Evolutionary conservation across 768 basidiomycete genomes (phyloP).

Genomic region (Dictyophora rubrovolvata): DNA sequence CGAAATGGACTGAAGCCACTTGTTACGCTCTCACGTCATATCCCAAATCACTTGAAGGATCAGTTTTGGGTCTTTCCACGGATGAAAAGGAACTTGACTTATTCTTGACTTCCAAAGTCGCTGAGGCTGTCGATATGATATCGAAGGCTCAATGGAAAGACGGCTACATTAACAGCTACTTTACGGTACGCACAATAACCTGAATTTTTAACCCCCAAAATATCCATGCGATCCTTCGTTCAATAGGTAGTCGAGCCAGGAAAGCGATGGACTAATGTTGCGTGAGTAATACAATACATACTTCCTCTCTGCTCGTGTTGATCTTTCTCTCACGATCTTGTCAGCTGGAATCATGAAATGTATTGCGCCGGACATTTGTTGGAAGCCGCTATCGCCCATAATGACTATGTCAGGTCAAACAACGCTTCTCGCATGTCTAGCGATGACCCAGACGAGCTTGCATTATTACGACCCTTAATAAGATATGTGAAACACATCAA

Average conservation of each 20-base stretch:
- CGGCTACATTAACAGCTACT: slow-evolving; percentile 18
- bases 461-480: slow-evolving; percentile 12
- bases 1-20: slow-evolving; percentile 16
- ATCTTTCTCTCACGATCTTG: background rate
- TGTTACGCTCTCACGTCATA: slow-evolving; percentile 11
- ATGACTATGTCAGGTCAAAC: slow-evolving; percentile 9
- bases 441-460: background rate
- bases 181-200: slow-evolving; percentile 10
- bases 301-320: background rate
- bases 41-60: background rate
- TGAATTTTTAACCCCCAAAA: background rate
- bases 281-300: slow-evolving; percentile 4
- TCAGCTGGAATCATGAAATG: slow-evolving; percentile 16
- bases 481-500: slow-evolving; percentile 14
- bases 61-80: background rate
- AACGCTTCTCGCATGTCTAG: background rate
- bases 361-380: slow-evolving; percentile 17
- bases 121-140: slow-evolving; percentile 15
- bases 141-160: slow-evolving; percentile 15
- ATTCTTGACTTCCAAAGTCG: slow-evolving; percentile 9
- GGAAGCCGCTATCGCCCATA: slow-evolving; percentile 16
- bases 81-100: slow-evolving; percentile 1
- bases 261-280: slow-evolving; percentile 15
- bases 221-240: background rate
- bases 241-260: slow-evolving; percentile 15